Evolutionary conservation across 148 eudicot species (phyloP).

Genomic region (Silene uniflora): DNA sequence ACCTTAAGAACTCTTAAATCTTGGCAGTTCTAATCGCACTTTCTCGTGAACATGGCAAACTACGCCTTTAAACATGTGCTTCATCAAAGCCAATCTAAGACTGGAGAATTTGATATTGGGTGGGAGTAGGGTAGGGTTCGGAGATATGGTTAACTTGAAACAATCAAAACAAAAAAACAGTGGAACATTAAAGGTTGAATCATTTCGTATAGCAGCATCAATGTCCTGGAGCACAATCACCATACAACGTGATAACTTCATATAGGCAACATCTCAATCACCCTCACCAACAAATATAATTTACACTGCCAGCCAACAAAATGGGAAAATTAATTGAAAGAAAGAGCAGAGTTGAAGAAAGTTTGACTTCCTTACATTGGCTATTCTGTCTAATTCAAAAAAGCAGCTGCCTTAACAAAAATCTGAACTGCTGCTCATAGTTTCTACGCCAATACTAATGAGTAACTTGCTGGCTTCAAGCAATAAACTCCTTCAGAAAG

Average conservation of each 20-base stretch:
- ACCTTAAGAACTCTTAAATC: too few relatives aligned
- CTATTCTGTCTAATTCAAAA: slow-evolving; percentile 10
- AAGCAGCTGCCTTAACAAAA: slow-evolving; percentile 5
- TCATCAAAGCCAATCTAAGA: too few relatives aligned
- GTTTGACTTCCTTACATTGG: slow-evolving; percentile 19
- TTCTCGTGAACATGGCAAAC: too few relatives aligned
- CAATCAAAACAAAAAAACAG: too few relatives aligned
- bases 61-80: too few relatives aligned
- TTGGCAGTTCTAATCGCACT: too few relatives aligned
- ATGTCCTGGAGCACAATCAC: neutral
- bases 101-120: too few relatives aligned
- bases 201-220: too few relatives aligned
- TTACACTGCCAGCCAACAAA: neutral
- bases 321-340: neutral
- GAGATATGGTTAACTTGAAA: too few relatives aligned
- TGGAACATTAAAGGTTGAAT: too few relatives aligned
- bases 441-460: slow-evolving; percentile 5
- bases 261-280: too few relatives aligned
- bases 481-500: neutral
- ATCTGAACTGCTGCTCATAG: slow-evolving; percentile 5
- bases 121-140: too few relatives aligned
- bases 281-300: neutral
- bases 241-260: neutral
- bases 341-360: neutral
- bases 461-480: slow-evolving; percentile 3